Conservation (phyloP, 768 basidiomycete genomes). For the Macrolepiota fuliginosa region DNA sequence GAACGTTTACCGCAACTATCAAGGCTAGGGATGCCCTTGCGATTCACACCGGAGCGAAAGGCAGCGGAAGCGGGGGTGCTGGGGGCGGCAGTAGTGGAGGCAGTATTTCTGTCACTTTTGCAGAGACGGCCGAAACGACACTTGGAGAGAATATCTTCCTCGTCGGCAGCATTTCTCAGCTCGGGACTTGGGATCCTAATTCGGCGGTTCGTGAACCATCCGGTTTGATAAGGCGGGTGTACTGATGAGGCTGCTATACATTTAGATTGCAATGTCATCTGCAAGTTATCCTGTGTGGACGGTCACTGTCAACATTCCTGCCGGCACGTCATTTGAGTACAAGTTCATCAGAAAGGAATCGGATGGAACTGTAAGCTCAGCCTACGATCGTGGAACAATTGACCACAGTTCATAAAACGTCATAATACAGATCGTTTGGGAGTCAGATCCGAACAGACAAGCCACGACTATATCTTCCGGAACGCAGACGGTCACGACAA, state of each 20-base stretch:
- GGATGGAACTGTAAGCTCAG: slow-evolving; percentile 41
- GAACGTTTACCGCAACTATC: slow-evolving; percentile 49
- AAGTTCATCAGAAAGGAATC: slow-evolving; percentile 60
- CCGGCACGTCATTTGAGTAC: slow-evolving; percentile 49
- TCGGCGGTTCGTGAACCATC: slow-evolving; percentile 36
- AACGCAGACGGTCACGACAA: slow-evolving; percentile 36
- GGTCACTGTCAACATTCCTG: slow-evolving; percentile 47
- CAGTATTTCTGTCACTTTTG: slow-evolving; percentile 43
- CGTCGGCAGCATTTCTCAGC: slow-evolving; percentile 51
- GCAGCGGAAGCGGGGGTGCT: slow-evolving; percentile 23
- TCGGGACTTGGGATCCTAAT: slow-evolving; percentile 49
- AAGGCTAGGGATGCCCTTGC: slow-evolving; percentile 52
- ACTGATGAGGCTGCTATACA: background rate
- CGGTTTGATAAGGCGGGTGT: background rate
- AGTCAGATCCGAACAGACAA: slow-evolving; percentile 57
- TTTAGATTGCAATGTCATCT: slow-evolving; percentile 49
- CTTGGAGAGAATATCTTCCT: slow-evolving; percentile 65
- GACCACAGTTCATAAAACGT: background rate
- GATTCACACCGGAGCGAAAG: slow-evolving; percentile 47
- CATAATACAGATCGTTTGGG: slow-evolving; percentile 49
- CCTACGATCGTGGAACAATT: background rate
- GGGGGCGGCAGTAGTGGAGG: slow-evolving; percentile 16
- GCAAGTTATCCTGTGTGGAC: slow-evolving; percentile 55
- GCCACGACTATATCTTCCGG: slow-evolving; percentile 39
- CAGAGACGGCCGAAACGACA: slow-evolving; percentile 53